These are phyloP conservation scores for Vitis hybrid DNA, from an alignment of 177 flowering plant genomes.

Conservation along the genomic window DNA sequence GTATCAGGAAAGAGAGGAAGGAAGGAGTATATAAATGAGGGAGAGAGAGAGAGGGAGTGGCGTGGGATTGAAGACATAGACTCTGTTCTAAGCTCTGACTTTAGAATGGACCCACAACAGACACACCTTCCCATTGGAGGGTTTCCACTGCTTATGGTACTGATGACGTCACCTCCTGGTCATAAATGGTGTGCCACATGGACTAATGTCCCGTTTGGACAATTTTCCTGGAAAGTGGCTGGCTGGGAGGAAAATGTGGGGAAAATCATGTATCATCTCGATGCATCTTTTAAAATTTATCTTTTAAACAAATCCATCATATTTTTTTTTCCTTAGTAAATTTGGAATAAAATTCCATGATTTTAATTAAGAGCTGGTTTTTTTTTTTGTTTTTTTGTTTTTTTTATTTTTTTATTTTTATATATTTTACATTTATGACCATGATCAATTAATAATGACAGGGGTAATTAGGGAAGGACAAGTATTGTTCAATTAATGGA, in stretches of 20 bases:
- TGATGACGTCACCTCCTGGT: background rate
- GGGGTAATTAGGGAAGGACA: too few relatives aligned
- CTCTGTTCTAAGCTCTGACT: background rate
- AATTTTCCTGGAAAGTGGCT: background rate
- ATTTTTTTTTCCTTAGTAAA: too few relatives aligned
- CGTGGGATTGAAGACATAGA: background rate
- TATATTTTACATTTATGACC: too few relatives aligned
- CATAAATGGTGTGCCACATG: background rate
- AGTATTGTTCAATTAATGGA: too few relatives aligned
- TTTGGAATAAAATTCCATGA: too few relatives aligned
- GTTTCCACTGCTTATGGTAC: too few relatives aligned
- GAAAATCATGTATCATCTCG: background rate
- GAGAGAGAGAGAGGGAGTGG: background rate
- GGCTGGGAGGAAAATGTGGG: background rate
- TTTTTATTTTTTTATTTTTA: too few relatives aligned
- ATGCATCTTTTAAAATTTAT: background rate
- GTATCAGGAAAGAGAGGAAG: background rate
- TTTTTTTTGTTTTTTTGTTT: too few relatives aligned
- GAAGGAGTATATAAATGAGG: background rate
- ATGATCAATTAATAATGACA: too few relatives aligned
- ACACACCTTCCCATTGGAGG: background rate
- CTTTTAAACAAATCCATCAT: background rate
- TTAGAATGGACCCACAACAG: background rate
- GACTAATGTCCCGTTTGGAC: background rate
- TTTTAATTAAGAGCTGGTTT: too few relatives aligned